These are phyloP conservation scores for Eucalyptus curtisii DNA, from an alignment of 345 rosid species.

Conservation along the genomic window DNA sequence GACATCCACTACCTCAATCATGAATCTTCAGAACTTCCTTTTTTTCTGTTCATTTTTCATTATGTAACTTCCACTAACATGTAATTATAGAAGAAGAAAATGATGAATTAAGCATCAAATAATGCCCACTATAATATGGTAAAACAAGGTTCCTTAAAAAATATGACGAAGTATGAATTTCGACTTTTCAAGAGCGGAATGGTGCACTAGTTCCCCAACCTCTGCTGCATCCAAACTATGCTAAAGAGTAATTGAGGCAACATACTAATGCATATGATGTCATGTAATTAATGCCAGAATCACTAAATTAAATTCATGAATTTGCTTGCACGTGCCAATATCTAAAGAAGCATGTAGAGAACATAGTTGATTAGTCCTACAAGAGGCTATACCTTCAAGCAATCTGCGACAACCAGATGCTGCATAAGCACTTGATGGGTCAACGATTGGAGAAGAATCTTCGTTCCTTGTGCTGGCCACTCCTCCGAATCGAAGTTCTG, in stretches of 20 bases:
- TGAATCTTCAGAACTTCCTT: neutral
- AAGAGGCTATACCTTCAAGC: conserved; percentile 10
- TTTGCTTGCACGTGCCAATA: neutral
- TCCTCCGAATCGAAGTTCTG: conserved; percentile 8
- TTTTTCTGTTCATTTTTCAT: neutral
- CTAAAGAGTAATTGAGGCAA: neutral
- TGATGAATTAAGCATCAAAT: neutral
- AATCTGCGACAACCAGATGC: conserved; percentile 14
- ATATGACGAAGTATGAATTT: neutral
- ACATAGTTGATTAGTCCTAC: neutral
- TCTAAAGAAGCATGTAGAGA: neutral
- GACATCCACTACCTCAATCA: neutral
- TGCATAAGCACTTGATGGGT: conserved; percentile 5
- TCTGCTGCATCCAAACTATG: neutral
- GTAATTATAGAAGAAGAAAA: neutral
- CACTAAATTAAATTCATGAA: neutral
- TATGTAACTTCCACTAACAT: neutral
- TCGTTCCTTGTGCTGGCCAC: conserved; percentile 1
- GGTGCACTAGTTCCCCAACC: neutral
- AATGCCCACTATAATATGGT: neutral
- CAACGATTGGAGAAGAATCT: conserved; percentile 15
- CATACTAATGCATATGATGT: neutral
- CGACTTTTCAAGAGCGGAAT: neutral
- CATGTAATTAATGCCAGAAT: neutral
- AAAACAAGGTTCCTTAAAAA: neutral